Conservation (phyloP, 176 grass and related monocot genomes). For the Stipa capillata region DNA sequence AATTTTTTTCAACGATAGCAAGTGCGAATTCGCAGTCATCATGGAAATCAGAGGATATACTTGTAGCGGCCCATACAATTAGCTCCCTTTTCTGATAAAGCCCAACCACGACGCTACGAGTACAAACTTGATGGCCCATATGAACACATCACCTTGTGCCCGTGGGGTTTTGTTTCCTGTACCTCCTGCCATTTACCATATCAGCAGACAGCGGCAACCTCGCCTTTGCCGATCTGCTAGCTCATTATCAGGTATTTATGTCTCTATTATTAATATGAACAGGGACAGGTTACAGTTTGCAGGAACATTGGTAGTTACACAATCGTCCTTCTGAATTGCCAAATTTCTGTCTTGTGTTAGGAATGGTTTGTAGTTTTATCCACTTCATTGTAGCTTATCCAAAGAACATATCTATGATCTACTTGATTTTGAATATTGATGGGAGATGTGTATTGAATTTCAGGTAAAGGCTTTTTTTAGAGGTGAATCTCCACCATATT, state of each 20-base stretch:
- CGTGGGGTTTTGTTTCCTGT: background rate
- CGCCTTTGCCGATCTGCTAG: slow-evolving; percentile 89
- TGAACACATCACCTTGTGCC: background rate
- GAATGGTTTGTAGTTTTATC: slow-evolving; percentile 8
- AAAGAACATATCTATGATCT: background rate
- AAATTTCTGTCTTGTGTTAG: background rate
- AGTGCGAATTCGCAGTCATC: background rate
- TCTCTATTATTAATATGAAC: background rate
- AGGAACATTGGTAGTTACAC: background rate
- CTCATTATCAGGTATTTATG: slow-evolving; percentile 80
- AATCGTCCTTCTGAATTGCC: background rate
- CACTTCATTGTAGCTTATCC: slow-evolving; percentile 10
- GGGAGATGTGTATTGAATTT: no score
- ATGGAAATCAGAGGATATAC: background rate
- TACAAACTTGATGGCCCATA: background rate
- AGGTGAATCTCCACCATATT: slow-evolving; percentile 69
- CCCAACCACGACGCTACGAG: background rate
- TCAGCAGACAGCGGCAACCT: background rate
- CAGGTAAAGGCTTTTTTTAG: slow-evolving; percentile 94
- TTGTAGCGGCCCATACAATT: background rate
- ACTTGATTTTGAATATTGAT: slow-evolving; percentile 2
- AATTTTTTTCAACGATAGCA: background rate
- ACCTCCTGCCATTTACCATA: background rate
- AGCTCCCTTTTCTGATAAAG: background rate
- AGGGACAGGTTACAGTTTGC: background rate